Evolutionary conservation across 805 yeast species (phyloP).

Genomic region (Kurtzmaniella fragi): DNA sequence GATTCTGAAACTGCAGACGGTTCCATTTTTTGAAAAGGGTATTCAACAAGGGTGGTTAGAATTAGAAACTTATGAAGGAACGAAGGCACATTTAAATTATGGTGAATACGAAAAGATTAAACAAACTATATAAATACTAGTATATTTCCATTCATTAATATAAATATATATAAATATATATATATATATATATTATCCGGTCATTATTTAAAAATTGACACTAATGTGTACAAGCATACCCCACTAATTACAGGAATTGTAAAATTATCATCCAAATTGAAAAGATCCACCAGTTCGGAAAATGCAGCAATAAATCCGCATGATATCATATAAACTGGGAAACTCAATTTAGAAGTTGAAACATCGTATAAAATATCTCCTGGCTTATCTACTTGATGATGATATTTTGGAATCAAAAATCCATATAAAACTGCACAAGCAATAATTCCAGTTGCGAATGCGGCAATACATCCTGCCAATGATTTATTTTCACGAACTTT

Average conservation of each 20-base stretch:
- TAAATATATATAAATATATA: neutral
- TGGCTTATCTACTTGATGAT: slow-evolving; percentile 12
- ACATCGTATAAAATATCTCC: slow-evolving; percentile 19
- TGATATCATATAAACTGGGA: slow-evolving; percentile 15
- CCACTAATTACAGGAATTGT: slow-evolving; percentile 26
- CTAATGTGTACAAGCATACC: slow-evolving; percentile 1
- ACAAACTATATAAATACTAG: neutral
- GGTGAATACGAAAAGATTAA: slow-evolving; percentile 13
- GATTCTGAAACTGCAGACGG: slow-evolving; percentile 10
- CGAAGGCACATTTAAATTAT: slow-evolving; percentile 21
- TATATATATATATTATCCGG: neutral
- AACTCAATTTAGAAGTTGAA: slow-evolving; percentile 12
- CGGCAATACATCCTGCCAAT: slow-evolving; percentile 82
- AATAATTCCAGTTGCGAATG: slow-evolving; percentile 9
- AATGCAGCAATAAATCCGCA: slow-evolving; percentile 21
- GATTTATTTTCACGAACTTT: slow-evolving; percentile 71
- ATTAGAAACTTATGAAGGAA: slow-evolving; percentile 32
- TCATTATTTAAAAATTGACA: neutral
- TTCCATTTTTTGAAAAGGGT: slow-evolving; percentile 23
- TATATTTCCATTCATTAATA: neutral
- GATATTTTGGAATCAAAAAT: slow-evolving; percentile 13
- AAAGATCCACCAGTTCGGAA: slow-evolving; percentile 19
- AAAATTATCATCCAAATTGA: slow-evolving; percentile 25
- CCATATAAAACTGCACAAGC: slow-evolving; percentile 14
- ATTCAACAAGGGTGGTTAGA: slow-evolving; percentile 28